phyloP scores from a whole-genome alignment of 2,329 filamentous ascomycete species.

The Torrubiellomyces zombiae region DNA sequence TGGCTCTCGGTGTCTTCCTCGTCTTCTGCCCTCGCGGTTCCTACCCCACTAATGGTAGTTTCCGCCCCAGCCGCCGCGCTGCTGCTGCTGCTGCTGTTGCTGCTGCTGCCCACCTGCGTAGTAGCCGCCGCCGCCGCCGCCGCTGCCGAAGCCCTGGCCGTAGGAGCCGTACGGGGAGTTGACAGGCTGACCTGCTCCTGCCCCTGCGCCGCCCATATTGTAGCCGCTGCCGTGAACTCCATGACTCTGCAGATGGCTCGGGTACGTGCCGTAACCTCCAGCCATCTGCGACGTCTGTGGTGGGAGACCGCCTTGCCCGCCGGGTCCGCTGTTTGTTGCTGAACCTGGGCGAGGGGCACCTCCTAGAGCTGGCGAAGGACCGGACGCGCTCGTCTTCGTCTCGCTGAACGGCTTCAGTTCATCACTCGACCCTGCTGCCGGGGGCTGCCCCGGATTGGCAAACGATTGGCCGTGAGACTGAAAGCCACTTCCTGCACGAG shows the following conservation, averaged over 20 bases:
- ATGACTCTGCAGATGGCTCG: slow-evolving; percentile 35
- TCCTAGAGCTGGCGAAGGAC: slow-evolving; percentile 39
- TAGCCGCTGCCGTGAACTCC: slow-evolving; percentile 38
- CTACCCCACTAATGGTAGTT: slow-evolving; percentile 36
- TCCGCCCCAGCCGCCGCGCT: slow-evolving; percentile 39
- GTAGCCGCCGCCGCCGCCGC: slow-evolving; percentile 27
- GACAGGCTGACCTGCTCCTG: slow-evolving; percentile 32
- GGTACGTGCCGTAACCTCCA: slow-evolving; percentile 35
- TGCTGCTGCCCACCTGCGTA: too few species aligned
- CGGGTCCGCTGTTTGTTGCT: slow-evolving; percentile 34
- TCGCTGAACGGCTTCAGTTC: slow-evolving; percentile 45
- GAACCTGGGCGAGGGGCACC: slow-evolving; percentile 39
- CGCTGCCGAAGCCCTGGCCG: slow-evolving; percentile 29
- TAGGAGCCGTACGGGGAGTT: slow-evolving; percentile 39
- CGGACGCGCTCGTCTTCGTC: slow-evolving; percentile 29
- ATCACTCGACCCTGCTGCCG: slow-evolving; percentile 24
- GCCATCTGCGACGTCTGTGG: slow-evolving; percentile 39
- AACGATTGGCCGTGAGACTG: slow-evolving; percentile 39
- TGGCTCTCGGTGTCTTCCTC: slow-evolving; percentile 5
- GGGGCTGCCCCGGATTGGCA: slow-evolving; percentile 31
- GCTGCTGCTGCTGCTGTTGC: slow-evolving; percentile 25
- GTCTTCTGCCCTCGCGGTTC: slow-evolving; percentile 11
- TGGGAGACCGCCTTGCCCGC: slow-evolving; percentile 34
- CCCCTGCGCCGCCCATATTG: slow-evolving; percentile 33
- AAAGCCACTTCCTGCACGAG: slow-evolving; percentile 34